Conservation (phyloP, 1,284 basidiomycete species). For the Ustilago cynodontis region DNA sequence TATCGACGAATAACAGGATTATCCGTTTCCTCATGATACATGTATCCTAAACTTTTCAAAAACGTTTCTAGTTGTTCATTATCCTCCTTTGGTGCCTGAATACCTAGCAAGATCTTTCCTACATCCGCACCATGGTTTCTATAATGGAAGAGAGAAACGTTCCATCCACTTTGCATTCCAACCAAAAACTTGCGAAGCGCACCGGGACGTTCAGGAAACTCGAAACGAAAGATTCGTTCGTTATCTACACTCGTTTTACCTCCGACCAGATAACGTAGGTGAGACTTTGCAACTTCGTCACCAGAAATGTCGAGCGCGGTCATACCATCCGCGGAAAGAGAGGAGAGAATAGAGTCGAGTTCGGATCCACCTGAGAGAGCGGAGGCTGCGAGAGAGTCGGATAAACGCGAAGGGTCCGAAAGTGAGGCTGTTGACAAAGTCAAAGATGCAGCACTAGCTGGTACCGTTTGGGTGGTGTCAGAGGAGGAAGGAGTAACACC, state of each 20-base stretch:
- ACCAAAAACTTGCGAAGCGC: slow-evolving; percentile 84
- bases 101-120: slow-evolving; percentile 78
- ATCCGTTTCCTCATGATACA: slow-evolving; percentile 90
- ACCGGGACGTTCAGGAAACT: slow-evolving; percentile 95
- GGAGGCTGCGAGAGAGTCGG: slow-evolving; percentile 19
- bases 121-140: slow-evolving; percentile 85
- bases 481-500: not conserved
- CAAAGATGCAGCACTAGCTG: not conserved
- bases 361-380: slow-evolving; percentile 29
- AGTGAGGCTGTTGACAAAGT: slow-evolving; percentile 11
- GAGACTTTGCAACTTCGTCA: slow-evolving; percentile 94
- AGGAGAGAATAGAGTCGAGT: slow-evolving; percentile 64
- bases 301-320: slow-evolving; percentile 89
- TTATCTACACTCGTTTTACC: slow-evolving; percentile 75
- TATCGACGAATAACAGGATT: slow-evolving; percentile 88
- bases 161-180: slow-evolving; percentile 85
- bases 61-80: slow-evolving; percentile 79
- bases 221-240: slow-evolving; percentile 93
- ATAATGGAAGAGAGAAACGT: slow-evolving; percentile 96
- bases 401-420: slow-evolving; percentile 1
- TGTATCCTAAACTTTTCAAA: slow-evolving; percentile 83
- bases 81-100: slow-evolving; percentile 81
- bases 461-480: no score
- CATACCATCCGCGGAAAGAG: slow-evolving; percentile 79
- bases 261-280: slow-evolving; percentile 93